A percentile compares a stretch with the other conserved stretches of the same genome.
These are phyloP conservation scores for Mucor indicus DNA, from an alignment of 371 early-diverging fungal genomes.

Conservation along the genomic window DNA sequence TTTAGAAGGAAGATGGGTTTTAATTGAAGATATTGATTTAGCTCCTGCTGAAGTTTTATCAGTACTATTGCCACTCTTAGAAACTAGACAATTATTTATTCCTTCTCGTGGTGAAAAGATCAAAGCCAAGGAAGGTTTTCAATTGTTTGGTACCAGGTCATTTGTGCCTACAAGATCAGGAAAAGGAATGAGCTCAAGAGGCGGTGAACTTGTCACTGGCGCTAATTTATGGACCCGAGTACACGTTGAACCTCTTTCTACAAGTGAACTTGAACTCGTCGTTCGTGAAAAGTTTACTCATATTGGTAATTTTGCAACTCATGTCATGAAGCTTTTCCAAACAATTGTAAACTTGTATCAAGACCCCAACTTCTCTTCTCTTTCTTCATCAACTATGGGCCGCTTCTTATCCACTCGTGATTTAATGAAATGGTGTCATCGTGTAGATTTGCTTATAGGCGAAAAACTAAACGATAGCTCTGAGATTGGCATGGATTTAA, in stretches of 20 bases:
- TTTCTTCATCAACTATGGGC: constrained; percentile 55
- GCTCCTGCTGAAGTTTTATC: constrained; percentile 98
- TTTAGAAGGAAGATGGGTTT: constrained; percentile 93
- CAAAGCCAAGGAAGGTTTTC: constrained; percentile 89
- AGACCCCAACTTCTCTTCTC: constrained; percentile 49
- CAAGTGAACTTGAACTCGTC: constrained; percentile 63
- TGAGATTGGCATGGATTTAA: constrained; percentile 36
- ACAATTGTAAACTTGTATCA: constrained; percentile 56
- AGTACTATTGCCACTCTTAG: constrained; percentile 92
- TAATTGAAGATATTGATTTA: constrained; percentile 98
- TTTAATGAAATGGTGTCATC: constrained; percentile 85
- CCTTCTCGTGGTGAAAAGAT: constrained; percentile 94
- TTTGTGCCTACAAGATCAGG: constrained; percentile 52
- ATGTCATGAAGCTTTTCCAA: constrained; percentile 64
- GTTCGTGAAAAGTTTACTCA: constrained; percentile 59
- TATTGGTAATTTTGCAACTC: constrained; percentile 47
- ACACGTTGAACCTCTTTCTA: constrained; percentile 61
- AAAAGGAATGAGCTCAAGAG: constrained; percentile 43
- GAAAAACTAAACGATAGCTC: constrained; percentile 29
- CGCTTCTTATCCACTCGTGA: constrained; percentile 67
- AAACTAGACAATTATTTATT: constrained; percentile 91
- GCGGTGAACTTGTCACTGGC: constrained; percentile 62
- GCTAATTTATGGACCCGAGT: constrained; percentile 82
- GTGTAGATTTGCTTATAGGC: constrained; percentile 54
- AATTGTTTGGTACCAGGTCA: constrained; percentile 92